A percentile compares a stretch with the other conserved stretches of the same genome.
phyloP scores from a whole-genome alignment of 2,329 filamentous ascomycete species.

The Cytospora leucostoma region DNA sequence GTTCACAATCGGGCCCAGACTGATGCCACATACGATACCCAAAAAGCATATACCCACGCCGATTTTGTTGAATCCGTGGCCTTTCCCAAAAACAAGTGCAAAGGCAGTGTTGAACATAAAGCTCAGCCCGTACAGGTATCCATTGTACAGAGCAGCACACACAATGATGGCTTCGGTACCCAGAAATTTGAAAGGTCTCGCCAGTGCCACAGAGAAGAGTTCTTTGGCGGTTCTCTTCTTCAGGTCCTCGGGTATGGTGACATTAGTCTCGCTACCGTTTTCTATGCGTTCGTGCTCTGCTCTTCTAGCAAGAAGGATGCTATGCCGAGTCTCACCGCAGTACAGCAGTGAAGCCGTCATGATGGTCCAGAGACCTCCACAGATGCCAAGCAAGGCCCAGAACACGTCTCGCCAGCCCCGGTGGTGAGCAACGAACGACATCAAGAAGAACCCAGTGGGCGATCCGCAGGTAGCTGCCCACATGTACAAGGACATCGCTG shows the following conservation, averaged over 20 bases:
- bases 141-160: constrained; percentile 50
- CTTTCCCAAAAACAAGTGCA: constrained; percentile 49
- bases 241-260: constrained; percentile 41
- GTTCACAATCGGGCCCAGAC: constrained; percentile 45
- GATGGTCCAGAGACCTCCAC: constrained; percentile 45
- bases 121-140: constrained; percentile 50
- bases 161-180: constrained; percentile 49
- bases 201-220: constrained; percentile 44
- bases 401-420: constrained; percentile 47
- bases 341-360: constrained; percentile 44
- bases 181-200: constrained; percentile 49
- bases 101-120: constrained; percentile 54
- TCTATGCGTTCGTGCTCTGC: constrained; percentile 36
- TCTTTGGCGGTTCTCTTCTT: constrained; percentile 40
- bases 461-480: constrained; percentile 50
- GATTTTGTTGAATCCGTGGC: constrained; percentile 43
- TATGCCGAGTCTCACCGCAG: constrained; percentile 36
- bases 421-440: constrained; percentile 47
- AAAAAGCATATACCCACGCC: constrained; percentile 44
- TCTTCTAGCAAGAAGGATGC: constrained; percentile 43
- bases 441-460: constrained; percentile 48
- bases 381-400: constrained; percentile 48
- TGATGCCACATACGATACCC: constrained; percentile 32
- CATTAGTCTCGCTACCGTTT: constrained; percentile 29
- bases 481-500: constrained; percentile 39